These are phyloP conservation scores for Fusarium odoratissimum DNA, from an alignment of 2,329 filamentous ascomycete genomes.

Conservation along the genomic window DNA sequence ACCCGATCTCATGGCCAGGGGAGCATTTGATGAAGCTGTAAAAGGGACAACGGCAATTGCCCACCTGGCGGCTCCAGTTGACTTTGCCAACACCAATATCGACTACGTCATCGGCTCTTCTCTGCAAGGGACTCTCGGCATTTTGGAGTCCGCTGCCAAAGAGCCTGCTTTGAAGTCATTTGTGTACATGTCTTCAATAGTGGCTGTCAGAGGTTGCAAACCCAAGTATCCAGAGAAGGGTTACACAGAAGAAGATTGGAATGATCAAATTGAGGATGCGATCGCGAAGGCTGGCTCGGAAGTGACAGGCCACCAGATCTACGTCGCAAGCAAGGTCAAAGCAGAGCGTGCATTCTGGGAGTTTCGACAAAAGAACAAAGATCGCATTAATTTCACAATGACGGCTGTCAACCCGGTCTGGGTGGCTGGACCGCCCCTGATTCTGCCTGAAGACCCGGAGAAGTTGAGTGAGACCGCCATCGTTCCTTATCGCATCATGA, in stretches of 20 bases:
- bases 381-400: background rate
- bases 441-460: conserved; percentile 8
- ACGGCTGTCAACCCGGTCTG: conserved; percentile 21
- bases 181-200: conserved; percentile 16
- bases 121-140: conserved; percentile 5
- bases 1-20: background rate
- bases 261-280: conserved; percentile 15
- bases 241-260: conserved; percentile 21
- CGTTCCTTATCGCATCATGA: conserved; percentile 17
- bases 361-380: background rate
- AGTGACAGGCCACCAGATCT: conserved; percentile 16
- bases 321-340: conserved; percentile 19
- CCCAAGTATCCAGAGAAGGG: background rate
- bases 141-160: conserved; percentile 2
- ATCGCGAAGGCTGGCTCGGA: background rate
- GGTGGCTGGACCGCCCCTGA: conserved; percentile 11
- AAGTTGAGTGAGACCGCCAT: conserved; percentile 26
- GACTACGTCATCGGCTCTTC: conserved; percentile 18
- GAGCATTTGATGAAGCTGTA: conserved; percentile 12
- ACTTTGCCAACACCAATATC: conserved; percentile 12
- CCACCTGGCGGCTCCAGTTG: conserved; percentile 13
- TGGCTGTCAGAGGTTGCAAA: background rate
- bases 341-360: conserved; percentile 26
- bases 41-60: background rate
- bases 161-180: background rate